These are phyloP conservation scores for Blastomyces silverae DNA, from an alignment of 2,329 filamentous ascomycete genomes.

Conservation along the genomic window DNA sequence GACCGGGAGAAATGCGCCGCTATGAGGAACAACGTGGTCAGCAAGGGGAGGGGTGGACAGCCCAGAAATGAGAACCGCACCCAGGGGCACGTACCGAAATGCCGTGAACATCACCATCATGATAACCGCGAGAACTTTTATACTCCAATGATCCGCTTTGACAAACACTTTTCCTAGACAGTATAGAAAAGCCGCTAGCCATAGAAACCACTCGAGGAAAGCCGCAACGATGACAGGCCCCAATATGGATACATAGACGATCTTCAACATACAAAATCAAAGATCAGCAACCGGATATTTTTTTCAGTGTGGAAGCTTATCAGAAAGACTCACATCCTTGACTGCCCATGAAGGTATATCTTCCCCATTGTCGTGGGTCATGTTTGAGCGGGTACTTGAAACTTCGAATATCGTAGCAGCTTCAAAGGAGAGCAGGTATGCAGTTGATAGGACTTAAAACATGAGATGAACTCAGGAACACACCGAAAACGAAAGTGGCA, in stretches of 20 bases:
- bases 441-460: background rate
- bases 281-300: constrained; percentile 10
- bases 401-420: background rate
- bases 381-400: background rate
- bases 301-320: background rate
- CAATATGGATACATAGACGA: constrained; percentile 75
- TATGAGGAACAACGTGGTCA: constrained; percentile 31
- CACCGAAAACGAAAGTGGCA: background rate
- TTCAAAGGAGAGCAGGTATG: background rate
- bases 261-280: constrained; percentile 47
- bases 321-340: constrained; percentile 34
- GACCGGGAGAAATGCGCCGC: constrained; percentile 79
- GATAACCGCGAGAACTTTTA: constrained; percentile 67
- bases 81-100: constrained; percentile 55
- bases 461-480: background rate
- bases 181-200: constrained; percentile 89
- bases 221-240: constrained; percentile 77
- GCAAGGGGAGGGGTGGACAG: constrained; percentile 20
- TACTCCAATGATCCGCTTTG: constrained; percentile 84
- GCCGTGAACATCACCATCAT: constrained; percentile 67
- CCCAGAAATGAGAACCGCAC: constrained; percentile 6
- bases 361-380: constrained; percentile 12
- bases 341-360: constrained; percentile 31
- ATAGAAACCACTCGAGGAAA: constrained; percentile 86
- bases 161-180: constrained; percentile 80